Base-by-base conservation (phyloP, 2,329 filamentous ascomycete genomes). In the Trichoderma cornu-damae region DNA sequence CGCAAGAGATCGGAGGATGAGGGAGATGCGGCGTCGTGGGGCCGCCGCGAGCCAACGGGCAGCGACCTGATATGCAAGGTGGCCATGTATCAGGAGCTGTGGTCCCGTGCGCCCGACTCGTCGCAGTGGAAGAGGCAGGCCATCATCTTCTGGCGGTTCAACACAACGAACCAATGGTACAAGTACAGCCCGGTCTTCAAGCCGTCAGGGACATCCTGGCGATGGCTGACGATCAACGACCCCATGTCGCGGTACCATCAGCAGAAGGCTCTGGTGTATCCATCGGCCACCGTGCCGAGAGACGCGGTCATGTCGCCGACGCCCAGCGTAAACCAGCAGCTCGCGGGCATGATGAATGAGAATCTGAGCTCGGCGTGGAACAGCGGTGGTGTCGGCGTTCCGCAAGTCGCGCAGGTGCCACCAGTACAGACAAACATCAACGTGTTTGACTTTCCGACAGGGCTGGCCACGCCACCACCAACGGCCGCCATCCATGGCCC, bases 31-130 rank as follows among this genome's bases (percentile, higher is more conserved):
- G 70, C 71, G 6, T 69, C 71, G 1, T 74, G 72, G 72, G 66
- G 70, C 4, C 68, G 72, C 2, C 70, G 72, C 5, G 72, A 74
- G 58, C 66, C 66, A 20, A 78, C 78, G 1, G 78, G 79, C 61
- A 79, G 80, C 64, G 80, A 84, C 42, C 74, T 85, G 57, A 77
- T 86, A 51, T 75, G 78, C 62, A 79, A 80, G 67, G 82, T 86
- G 44, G 81, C 81, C 67, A 86, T 86, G 83, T 83, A 84, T 67
- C 84, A 87, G 67, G 84, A 86, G 72, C 76, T 86, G 34, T 85
- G 79, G 77, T 85, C 81, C 3, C 72, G 72, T 61, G 70, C 79
- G 3, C 77, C 77, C 5, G 74, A 76, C 58, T 72, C 70, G 14
- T 67, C 66, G 44, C 68, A 73, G 63, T 86, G 82, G 80, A 77